phyloP scores from a whole-genome alignment of 2,329 filamentous ascomycete species.

The Shiraia sp. region DNA sequence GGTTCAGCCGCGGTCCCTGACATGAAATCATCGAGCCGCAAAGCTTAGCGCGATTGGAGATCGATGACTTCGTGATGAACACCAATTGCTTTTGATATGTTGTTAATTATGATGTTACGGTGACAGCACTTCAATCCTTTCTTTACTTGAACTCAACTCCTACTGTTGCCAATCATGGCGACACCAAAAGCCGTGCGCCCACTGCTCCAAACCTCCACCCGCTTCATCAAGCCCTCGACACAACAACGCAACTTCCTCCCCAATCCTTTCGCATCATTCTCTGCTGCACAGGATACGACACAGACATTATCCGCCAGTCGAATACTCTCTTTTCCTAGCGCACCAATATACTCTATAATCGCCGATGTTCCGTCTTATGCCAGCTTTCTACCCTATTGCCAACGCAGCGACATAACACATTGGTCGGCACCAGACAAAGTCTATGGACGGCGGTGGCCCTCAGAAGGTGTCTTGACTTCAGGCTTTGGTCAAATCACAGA shows the following conservation, averaged over 20 bases:
- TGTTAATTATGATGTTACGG: slow-evolving; percentile 17
- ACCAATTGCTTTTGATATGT: slow-evolving; percentile 2
- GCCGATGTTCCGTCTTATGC: slow-evolving; percentile 82
- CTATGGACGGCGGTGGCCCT: slow-evolving; percentile 64
- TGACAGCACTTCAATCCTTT: slow-evolving; percentile 10
- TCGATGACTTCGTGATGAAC: slow-evolving; percentile 9
- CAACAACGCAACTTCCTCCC: slow-evolving; percentile 49
- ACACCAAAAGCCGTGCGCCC: slow-evolving; percentile 33
- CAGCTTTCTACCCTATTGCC: slow-evolving; percentile 90
- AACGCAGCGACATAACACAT: slow-evolving; percentile 72
- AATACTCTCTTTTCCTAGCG: slow-evolving; percentile 73
- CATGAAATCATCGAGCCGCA: slow-evolving; percentile 29
- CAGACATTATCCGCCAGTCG: slow-evolving; percentile 75
- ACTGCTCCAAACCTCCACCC: slow-evolving; percentile 28
- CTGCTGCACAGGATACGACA: slow-evolving; percentile 36
- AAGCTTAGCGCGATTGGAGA: slow-evolving; percentile 19
- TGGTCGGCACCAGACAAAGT: slow-evolving; percentile 63
- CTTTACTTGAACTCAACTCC: background rate
- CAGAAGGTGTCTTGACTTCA: slow-evolving; percentile 76
- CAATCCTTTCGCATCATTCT: slow-evolving; percentile 53
- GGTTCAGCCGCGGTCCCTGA: slow-evolving; percentile 21
- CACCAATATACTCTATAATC: slow-evolving; percentile 79
- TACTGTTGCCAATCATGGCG: slow-evolving; percentile 24
- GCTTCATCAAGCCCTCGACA: slow-evolving; percentile 11
- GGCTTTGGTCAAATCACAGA: slow-evolving; percentile 86